Evolutionary conservation across 345 rosid genomes (phyloP).

Genomic region (Anastatica hierochuntica): DNA sequence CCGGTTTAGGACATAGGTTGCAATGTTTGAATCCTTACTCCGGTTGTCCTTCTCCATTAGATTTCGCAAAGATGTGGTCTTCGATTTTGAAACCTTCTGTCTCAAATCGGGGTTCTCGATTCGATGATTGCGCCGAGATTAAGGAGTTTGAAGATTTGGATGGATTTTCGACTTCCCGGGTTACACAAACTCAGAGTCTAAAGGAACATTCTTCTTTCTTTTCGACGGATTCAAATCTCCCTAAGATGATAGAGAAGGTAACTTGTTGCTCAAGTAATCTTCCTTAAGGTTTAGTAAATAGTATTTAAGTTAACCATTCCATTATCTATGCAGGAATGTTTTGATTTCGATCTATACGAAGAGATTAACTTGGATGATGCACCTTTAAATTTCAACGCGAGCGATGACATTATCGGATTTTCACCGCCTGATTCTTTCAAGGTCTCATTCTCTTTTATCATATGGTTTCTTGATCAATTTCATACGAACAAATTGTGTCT

Average conservation of each 20-base stretch:
- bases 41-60: constrained; percentile 53
- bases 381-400: not conserved
- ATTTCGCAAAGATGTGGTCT: constrained; percentile 54
- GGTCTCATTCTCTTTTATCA: not conserved
- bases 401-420: constrained; percentile 13
- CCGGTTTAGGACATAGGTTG: constrained; percentile 33
- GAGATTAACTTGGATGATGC: constrained; percentile 17
- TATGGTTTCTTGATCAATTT: not conserved
- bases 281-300: not conserved
- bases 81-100: constrained; percentile 33
- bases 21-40: constrained; percentile 35
- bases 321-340: not conserved
- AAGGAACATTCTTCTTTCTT: constrained; percentile 32
- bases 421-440: constrained; percentile 13
- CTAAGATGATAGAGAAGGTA: constrained; percentile 1
- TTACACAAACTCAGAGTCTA: constrained; percentile 15
- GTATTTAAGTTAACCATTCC: not conserved
- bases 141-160: not conserved
- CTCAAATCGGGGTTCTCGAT: constrained; percentile 19
- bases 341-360: constrained; percentile 10
- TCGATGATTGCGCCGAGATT: constrained; percentile 4
- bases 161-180: constrained; percentile 17
- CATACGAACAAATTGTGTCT: no score
- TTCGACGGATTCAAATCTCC: constrained; percentile 25
- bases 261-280: constrained; percentile 3